A percentile compares a stretch with the other conserved stretches of the same genome.
phyloP scores from a whole-genome alignment of 495 filamentous ascomycete genomes.

The Aspergillus wentii region DNA sequence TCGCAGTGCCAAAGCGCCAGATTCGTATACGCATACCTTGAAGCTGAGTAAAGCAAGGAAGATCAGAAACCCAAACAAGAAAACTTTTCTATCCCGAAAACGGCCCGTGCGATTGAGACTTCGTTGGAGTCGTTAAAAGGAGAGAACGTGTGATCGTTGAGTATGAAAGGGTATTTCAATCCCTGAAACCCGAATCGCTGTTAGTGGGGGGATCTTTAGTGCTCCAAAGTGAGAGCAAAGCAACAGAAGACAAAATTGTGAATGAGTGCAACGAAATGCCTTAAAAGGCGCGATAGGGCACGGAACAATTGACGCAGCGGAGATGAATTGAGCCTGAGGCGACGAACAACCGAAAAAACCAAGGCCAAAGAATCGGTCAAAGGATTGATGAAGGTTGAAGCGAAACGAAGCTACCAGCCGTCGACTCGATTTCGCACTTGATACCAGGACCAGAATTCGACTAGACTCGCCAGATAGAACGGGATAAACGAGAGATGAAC shows the following conservation, averaged over 20 bases:
- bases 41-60: slow-evolving; percentile 9
- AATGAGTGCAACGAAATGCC: too few species aligned
- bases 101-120: slow-evolving; percentile 30
- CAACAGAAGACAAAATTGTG: not conserved
- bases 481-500: too few species aligned
- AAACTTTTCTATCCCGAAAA: slow-evolving; percentile 27
- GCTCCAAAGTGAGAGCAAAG: not conserved
- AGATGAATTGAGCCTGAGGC: too few species aligned
- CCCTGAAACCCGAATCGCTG: slow-evolving; percentile 6
- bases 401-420: too few species aligned
- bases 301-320: too few species aligned
- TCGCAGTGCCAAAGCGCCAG: not conserved
- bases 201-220: slow-evolving; percentile 5
- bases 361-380: too few species aligned
- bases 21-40: slow-evolving; percentile 16
- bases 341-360: too few species aligned
- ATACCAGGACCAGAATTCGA: slow-evolving; percentile 23
- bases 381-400: too few species aligned
- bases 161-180: slow-evolving; percentile 19
- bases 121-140: slow-evolving; percentile 41
- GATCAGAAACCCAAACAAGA: slow-evolving; percentile 17
- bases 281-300: too few species aligned
- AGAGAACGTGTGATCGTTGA: slow-evolving; percentile 35
- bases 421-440: slow-evolving; percentile 7
- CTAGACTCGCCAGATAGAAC: too few species aligned